Percentiles rank a stretch among this genome's conserved stretches.
phyloP scores from a whole-genome alignment of 768 basidiomycete genomes.

The Podaxis pistillaris region DNA sequence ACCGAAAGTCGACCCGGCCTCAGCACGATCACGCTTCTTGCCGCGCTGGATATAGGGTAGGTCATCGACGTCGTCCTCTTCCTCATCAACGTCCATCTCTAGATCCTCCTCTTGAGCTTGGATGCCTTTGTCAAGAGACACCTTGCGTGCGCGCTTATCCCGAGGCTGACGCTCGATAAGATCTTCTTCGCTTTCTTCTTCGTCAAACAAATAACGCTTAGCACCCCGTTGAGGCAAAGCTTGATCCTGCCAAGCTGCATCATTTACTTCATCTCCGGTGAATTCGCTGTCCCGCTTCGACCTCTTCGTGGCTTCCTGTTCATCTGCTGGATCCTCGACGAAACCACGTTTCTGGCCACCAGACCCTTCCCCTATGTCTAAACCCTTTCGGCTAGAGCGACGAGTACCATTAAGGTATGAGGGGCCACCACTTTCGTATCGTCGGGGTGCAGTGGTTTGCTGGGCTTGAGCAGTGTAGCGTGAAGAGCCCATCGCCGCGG shows the following conservation, averaged over 20 bases:
- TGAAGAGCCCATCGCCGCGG: not conserved
- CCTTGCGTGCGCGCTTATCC: slow-evolving; percentile 58
- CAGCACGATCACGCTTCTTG: slow-evolving; percentile 75
- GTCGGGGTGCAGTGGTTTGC: not conserved
- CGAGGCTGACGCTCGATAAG: slow-evolving; percentile 32
- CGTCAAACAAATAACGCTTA: slow-evolving; percentile 48
- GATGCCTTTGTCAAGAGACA: slow-evolving; percentile 41
- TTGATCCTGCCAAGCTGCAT: slow-evolving; percentile 5
- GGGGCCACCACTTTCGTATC: not conserved
- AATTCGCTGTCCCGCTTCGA: not conserved
- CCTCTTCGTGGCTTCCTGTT: slow-evolving; percentile 17
- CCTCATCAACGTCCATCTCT: slow-evolving; percentile 43
- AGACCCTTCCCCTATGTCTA: not conserved
- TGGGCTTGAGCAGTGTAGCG: not conserved
- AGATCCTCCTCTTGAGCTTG: slow-evolving; percentile 38
- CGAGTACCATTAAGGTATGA: slow-evolving; percentile 1
- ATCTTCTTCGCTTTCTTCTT: slow-evolving; percentile 43
- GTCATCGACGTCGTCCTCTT: slow-evolving; percentile 39
- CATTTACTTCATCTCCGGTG: slow-evolving; percentile 8
- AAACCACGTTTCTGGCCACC: slow-evolving; percentile 12
- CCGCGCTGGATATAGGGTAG: slow-evolving; percentile 44
- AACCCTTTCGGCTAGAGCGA: not conserved
- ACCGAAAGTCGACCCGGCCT: slow-evolving; percentile 70
- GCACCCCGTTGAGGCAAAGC: slow-evolving; percentile 34
- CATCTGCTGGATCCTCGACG: slow-evolving; percentile 7